phyloP scores from a whole-genome alignment of 2,329 filamentous ascomycete species.

The Arthrobotrys sinensis region DNA sequence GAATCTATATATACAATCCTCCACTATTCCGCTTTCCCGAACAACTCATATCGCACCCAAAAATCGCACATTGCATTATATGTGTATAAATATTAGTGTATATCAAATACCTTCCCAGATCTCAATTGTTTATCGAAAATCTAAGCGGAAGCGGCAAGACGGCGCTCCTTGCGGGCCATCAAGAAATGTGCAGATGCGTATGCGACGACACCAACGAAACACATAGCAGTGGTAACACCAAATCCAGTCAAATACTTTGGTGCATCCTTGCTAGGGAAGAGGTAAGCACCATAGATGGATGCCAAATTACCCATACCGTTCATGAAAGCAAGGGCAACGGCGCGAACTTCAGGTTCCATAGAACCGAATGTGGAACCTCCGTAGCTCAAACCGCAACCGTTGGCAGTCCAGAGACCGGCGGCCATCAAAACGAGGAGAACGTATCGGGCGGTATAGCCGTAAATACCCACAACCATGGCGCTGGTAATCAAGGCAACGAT shows the following conservation, averaged over 20 bases:
- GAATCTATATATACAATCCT: constrained; percentile 30
- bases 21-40: not conserved
- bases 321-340: constrained; percentile 72
- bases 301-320: constrained; percentile 73
- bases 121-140: not conserved
- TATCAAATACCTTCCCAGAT: not conserved
- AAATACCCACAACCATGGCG: constrained; percentile 68
- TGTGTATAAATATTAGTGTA: constrained; percentile 23
- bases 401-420: constrained; percentile 72
- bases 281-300: constrained; percentile 73
- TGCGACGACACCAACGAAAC: constrained; percentile 65
- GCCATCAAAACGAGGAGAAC: constrained; percentile 74
- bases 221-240: constrained; percentile 67
- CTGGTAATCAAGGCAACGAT: constrained; percentile 65
- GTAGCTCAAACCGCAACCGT: constrained; percentile 72
- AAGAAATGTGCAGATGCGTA: constrained; percentile 65
- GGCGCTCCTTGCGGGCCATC: constrained; percentile 56
- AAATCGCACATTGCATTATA: constrained; percentile 11
- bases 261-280: constrained; percentile 71
- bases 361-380: constrained; percentile 70
- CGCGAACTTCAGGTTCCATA: constrained; percentile 71
- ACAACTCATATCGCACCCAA: constrained; percentile 10
- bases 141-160: constrained; percentile 15
- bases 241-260: constrained; percentile 71
- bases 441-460: constrained; percentile 72